Base-by-base conservation (phyloP, 164 flowering plant species). In the Magnolia officinalis region DNA sequence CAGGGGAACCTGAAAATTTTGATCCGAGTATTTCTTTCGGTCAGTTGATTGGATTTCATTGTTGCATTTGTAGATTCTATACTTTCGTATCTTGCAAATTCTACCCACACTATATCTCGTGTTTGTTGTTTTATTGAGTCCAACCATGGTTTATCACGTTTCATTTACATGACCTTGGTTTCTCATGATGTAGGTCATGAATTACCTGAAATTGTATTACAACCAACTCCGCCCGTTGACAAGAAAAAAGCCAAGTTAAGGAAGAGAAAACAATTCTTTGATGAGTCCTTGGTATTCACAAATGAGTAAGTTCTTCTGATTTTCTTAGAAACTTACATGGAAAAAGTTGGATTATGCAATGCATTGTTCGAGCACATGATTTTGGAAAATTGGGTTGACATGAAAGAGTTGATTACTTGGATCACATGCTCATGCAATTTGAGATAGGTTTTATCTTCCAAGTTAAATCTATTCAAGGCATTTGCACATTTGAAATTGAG, bases 251-350 rank as follows among this genome's bases (percentile, higher is more conserved):
- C 80, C 76, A 80, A 75, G 85, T 23, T 21, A 74, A 83, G 89
- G 80, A 92, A 83, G 82, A 88, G 94, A 78, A 92, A 86, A 69
- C 83, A 69, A 31, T 72, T 65, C 14, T 88, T 78, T 81, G 97
- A 94, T 81, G 77, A 79, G 52, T 0, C 78, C 14, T 75, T 85
- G 2, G 98, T 91, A 66, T 80, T 96, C 74, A 70, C 82, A 1
- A 96, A 94, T 77, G 72, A 74, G 99, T 92, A 89, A 76, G 90
- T 55, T 1, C 79, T 50, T 14, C 31, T 13, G 0, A 37, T 51
- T 37, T 69, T 29, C 29, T 24, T 2, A 16, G 19, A 70, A 1
- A 14, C 2, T 14, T 10, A 4, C 10, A 16, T 51, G 16, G 13
- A 11, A 55, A 11, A 55, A 55, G 11, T 55, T 9, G 61, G 13